These are phyloP conservation scores for Zoysia matrella DNA, from an alignment of 202 grass and related monocot species.

Conservation along the genomic window DNA sequence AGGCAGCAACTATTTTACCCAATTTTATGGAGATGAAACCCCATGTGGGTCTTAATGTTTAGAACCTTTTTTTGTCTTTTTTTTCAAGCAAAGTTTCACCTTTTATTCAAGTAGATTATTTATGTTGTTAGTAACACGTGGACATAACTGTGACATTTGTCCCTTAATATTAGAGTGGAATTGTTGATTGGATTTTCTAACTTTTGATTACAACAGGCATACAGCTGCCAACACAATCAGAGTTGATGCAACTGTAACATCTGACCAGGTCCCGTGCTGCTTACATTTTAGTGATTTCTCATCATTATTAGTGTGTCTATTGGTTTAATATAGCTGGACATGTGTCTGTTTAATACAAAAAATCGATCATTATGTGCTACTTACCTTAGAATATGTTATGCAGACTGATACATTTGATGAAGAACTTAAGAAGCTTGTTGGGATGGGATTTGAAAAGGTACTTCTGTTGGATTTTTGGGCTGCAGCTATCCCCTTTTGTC, in stretches of 20 bases:
- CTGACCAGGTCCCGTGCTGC: conserved; percentile 60
- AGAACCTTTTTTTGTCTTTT: background rate
- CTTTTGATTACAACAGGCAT: conserved; percentile 57
- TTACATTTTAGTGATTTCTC: conserved; percentile 26
- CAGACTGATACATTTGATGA: conserved; percentile 96
- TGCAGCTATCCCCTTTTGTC: conserved; percentile 5
- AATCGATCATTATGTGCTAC: background rate
- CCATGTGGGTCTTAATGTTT: background rate
- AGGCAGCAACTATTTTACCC: too few relatives aligned
- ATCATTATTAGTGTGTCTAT: conserved; percentile 12
- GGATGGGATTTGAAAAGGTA: conserved; percentile 98
- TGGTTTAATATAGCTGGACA: conserved; percentile 1
- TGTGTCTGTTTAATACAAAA: too few relatives aligned
- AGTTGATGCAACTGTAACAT: conserved; percentile 59
- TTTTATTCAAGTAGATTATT: background rate
- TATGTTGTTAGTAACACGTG: background rate
- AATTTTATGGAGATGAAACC: too few relatives aligned
- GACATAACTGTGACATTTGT: conserved; percentile 28
- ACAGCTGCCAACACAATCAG: conserved; percentile 52
- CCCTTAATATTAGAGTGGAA: conserved; percentile 3
- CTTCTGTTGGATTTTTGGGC: background rate
- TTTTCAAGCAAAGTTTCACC: background rate
- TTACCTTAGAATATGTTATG: conserved; percentile 44
- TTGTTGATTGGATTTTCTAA: conserved; percentile 25
- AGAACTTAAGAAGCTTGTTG: conserved; percentile 87